These are phyloP conservation scores for Podaxis sp. DNA, from an alignment of 768 basidiomycete species.

Conservation along the genomic window DNA sequence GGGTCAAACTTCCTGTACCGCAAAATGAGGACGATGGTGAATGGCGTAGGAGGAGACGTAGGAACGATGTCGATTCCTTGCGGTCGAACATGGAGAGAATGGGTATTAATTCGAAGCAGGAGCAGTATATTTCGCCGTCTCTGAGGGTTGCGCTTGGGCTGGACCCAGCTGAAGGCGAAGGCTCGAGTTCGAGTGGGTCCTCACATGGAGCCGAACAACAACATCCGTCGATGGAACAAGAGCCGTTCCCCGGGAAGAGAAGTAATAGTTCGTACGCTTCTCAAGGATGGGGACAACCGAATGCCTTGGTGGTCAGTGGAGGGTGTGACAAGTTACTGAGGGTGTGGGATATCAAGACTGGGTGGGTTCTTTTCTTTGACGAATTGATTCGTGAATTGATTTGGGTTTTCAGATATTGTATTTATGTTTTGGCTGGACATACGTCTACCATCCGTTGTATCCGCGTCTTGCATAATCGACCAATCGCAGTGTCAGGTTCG, in stretches of 20 bases:
- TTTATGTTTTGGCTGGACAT: conserved; percentile 82
- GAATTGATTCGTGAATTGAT: background rate
- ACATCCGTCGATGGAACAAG: background rate
- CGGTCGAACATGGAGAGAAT: background rate
- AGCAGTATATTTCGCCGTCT: conserved; percentile 33
- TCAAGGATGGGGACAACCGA: conserved; percentile 87
- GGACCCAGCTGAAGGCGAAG: conserved; percentile 19
- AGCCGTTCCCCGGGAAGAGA: conserved; percentile 27
- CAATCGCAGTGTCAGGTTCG: conserved; percentile 88
- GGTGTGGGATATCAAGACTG: conserved; percentile 89
- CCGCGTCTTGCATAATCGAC: conserved; percentile 82
- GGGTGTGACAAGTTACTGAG: conserved; percentile 91
- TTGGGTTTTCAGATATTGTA: conserved; percentile 48
- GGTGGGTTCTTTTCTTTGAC: conserved; percentile 45
- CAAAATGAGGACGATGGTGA: background rate
- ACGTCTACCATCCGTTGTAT: conserved; percentile 90
- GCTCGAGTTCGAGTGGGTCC: background rate
- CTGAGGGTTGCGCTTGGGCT: conserved; percentile 54
- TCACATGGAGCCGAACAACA: conserved; percentile 12
- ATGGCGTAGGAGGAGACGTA: conserved; percentile 1
- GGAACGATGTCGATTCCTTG: background rate
- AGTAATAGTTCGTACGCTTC: conserved; percentile 65
- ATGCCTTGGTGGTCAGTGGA: conserved; percentile 82
- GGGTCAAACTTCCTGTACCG: background rate
- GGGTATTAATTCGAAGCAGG: conserved; percentile 19